phyloP scores from a whole-genome alignment of 371 early-diverging fungal genomes.

The Gilbertella persicaria region DNA sequence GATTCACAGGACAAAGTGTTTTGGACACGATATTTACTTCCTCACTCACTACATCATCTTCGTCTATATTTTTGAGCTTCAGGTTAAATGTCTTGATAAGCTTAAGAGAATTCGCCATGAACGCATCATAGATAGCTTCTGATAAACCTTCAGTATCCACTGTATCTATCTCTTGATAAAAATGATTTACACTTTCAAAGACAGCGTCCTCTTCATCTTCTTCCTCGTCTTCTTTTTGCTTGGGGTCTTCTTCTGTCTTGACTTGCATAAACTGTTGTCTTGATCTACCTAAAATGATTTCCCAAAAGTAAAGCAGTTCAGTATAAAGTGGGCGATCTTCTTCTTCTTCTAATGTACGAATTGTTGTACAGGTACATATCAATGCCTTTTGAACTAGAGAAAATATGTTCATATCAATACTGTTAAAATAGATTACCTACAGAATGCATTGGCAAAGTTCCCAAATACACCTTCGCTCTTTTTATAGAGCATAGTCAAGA shows the following conservation, averaged over 20 bases:
- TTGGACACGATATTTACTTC: constrained; percentile 9
- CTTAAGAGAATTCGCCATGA: constrained; percentile 26
- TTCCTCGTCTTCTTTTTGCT: constrained; percentile 3
- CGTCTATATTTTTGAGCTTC: constrained; percentile 22
- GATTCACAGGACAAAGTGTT: constrained; percentile 57
- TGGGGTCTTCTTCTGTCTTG: neutral
- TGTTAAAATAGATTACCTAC: constrained; percentile 40
- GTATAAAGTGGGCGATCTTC: constrained; percentile 24
- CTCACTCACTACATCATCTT: constrained; percentile 5
- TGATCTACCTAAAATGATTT: constrained; percentile 19
- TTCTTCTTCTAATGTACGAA: constrained; percentile 7
- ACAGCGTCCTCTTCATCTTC: constrained; percentile 2
- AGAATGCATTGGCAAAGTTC: constrained; percentile 43
- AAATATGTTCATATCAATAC: no score
- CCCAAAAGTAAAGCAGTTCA: constrained; percentile 44
- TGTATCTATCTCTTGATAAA: constrained; percentile 3
- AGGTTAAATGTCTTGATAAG: constrained; percentile 37
- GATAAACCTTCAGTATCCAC: constrained; percentile 3
- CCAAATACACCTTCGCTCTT: constrained; percentile 54
- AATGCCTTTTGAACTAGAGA: constrained; percentile 59
- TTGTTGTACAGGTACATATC: constrained; percentile 52
- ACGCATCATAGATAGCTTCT: constrained; percentile 34
- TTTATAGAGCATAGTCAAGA: constrained; percentile 52
- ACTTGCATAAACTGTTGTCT: neutral
- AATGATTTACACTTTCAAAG: neutral